phyloP scores from a whole-genome alignment of 164 flowering plant genomes.

The Magnolia officinalis region DNA sequence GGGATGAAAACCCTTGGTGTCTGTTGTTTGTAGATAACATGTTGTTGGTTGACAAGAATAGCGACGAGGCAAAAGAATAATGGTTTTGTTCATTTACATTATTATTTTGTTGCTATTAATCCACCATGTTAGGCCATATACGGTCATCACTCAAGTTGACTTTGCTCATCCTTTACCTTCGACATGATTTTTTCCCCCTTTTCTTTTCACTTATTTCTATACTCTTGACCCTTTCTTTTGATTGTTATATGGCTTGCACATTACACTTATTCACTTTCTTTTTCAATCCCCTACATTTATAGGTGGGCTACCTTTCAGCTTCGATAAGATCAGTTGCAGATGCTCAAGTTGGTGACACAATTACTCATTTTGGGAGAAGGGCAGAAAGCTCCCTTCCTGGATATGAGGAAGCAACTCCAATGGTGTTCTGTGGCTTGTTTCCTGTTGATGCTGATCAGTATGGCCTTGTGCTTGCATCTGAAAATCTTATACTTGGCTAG shows the following conservation, averaged over 20 bases:
- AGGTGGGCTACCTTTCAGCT: slow-evolving; percentile 98
- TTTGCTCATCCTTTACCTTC: neutral
- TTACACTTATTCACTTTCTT: slow-evolving; percentile 1
- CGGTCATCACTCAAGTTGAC: neutral
- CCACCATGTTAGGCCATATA: neutral
- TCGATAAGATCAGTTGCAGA: slow-evolving; percentile 95
- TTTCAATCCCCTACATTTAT: slow-evolving; percentile 13
- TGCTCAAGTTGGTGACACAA: slow-evolving; percentile 97
- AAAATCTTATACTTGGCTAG: neutral
- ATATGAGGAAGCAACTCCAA: slow-evolving; percentile 94
- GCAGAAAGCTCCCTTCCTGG: slow-evolving; percentile 86
- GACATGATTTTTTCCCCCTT: neutral
- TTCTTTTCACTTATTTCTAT: neutral
- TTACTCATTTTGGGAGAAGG: slow-evolving; percentile 62
- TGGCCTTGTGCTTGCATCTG: slow-evolving; percentile 15
- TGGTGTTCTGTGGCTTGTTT: slow-evolving; percentile 98
- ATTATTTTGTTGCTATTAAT: neutral
- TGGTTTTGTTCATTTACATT: neutral
- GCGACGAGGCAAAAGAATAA: neutral
- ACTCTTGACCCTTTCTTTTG: neutral
- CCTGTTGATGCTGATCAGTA: slow-evolving; percentile 98
- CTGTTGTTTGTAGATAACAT: too few relatives aligned
- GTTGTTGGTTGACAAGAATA: too few relatives aligned
- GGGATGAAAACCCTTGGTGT: too few relatives aligned
- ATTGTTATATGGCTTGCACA: neutral